These are phyloP conservation scores for Seminavis robusta DNA, from an alignment of 108 stramenopile genomes.

Conservation along the genomic window DNA sequence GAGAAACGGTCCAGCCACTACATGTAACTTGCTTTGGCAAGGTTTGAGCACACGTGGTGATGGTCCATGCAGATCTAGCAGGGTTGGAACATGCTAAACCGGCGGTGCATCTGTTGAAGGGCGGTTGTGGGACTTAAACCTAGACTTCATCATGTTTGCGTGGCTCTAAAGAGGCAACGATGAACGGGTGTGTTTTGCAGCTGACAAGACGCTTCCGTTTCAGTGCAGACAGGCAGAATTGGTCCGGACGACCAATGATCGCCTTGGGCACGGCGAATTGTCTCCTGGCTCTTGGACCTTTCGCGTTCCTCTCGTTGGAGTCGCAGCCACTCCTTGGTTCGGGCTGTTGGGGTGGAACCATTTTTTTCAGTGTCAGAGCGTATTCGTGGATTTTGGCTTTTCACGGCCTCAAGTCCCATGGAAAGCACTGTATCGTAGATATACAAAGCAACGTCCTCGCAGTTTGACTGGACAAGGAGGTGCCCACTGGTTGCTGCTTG, in stretches of 20 bases:
- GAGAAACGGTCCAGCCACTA: too few relatives aligned
- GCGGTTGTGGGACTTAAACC: too few relatives aligned
- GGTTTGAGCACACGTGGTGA: too few relatives aligned
- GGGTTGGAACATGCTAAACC: too few relatives aligned
- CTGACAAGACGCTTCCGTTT: conserved; percentile 68
- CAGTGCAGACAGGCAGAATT: conserved; percentile 58
- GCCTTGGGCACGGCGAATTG: conserved; percentile 57
- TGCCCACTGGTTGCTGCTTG: conserved; percentile 2
- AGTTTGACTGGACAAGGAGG: conserved; percentile 46
- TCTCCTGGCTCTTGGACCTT: conserved; percentile 40
- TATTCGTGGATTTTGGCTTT: too few relatives aligned
- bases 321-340: too few relatives aligned
- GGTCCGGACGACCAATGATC: conserved; percentile 38
- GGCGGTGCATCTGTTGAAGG: too few relatives aligned
- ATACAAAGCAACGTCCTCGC: conserved; percentile 55
- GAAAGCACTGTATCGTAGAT: conserved; percentile 26
- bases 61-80: too few relatives aligned
- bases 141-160: too few relatives aligned
- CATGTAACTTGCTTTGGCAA: too few relatives aligned
- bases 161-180: conserved; percentile 39
- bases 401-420: neutral
- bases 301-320: conserved; percentile 15
- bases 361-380: too few relatives aligned
- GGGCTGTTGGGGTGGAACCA: too few relatives aligned
- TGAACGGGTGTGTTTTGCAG: conserved; percentile 56